A percentile compares a stretch with the other conserved stretches of the same genome.
phyloP scores from a whole-genome alignment of 805 yeast genomes.

The Metschnikowia colocasiae region DNA sequence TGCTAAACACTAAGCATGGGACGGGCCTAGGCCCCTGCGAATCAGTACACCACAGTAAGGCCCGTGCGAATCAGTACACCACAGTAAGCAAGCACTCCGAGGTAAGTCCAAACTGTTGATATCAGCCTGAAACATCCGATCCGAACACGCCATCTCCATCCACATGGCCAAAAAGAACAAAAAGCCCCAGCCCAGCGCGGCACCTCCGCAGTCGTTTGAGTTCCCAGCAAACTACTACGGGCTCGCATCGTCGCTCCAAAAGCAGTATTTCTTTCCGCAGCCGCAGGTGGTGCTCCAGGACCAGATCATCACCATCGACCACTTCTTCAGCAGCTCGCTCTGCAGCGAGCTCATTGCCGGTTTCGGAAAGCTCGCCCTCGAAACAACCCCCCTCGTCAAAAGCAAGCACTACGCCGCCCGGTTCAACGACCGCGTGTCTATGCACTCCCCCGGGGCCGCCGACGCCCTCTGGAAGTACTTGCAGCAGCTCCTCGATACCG shows the following conservation, averaged over 20 bases:
- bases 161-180: slow-evolving; percentile 1
- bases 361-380: slow-evolving; percentile 26
- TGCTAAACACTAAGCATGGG: too few species aligned
- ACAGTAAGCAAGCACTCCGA: too few species aligned
- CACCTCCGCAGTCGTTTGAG: slow-evolving; percentile 8
- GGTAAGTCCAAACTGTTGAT: too few species aligned
- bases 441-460: slow-evolving; percentile 38
- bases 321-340: slow-evolving; percentile 34
- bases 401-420: slow-evolving; percentile 55
- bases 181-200: not conserved
- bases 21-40: too few species aligned
- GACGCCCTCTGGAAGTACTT: slow-evolving; percentile 44
- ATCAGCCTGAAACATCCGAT: too few species aligned
- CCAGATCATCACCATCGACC: slow-evolving; percentile 41
- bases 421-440: slow-evolving; percentile 48
- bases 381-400: slow-evolving; percentile 47
- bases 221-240: slow-evolving; percentile 19
- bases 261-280: slow-evolving; percentile 18
- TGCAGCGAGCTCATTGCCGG: slow-evolving; percentile 40
- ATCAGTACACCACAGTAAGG: too few species aligned
- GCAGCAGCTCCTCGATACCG: slow-evolving; percentile 27
- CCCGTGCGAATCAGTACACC: too few species aligned
- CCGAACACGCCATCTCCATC: too few species aligned
- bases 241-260: slow-evolving; percentile 8
- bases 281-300: slow-evolving; percentile 25